Conservation (phyloP, 2,329 filamentous ascomycete genomes). For the Ophiocordyceps camponoti-rufipedis region DNA sequence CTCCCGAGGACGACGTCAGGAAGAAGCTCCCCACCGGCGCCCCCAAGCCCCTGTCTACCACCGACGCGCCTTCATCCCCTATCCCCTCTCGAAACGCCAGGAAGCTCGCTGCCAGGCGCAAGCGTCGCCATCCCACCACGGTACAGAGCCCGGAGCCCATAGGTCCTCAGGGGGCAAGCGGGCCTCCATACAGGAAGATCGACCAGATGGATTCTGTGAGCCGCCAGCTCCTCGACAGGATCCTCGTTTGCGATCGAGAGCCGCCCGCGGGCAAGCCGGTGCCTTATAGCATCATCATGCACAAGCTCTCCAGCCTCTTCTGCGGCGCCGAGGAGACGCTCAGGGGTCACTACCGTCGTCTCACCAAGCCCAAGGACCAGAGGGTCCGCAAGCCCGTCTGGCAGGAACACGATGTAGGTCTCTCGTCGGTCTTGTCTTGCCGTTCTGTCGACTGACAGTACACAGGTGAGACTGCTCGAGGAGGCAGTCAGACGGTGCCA, state of each 20-base stretch:
- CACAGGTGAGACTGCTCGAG: slow-evolving; percentile 25
- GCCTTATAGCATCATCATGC: slow-evolving; percentile 1
- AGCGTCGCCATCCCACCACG: no score
- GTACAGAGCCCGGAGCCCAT: no score
- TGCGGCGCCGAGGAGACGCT: slow-evolving; percentile 1
- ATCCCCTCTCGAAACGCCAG: no score
- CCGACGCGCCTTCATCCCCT: no score
- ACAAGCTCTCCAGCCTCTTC: neutral
- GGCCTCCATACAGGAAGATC: neutral
- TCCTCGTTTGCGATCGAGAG: neutral
- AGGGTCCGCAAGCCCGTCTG: slow-evolving; percentile 2
- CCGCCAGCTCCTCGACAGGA: neutral
- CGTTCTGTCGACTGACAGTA: neutral
- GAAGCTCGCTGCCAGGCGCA: no score
- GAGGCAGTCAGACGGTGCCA: slow-evolving; percentile 21
- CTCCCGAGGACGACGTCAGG: no score
- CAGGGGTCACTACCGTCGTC: neutral
- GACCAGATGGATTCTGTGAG: slow-evolving; percentile 1
- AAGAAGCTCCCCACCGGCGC: no score
- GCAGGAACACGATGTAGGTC: neutral
- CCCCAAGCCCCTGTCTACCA: no score
- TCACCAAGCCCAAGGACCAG: neutral
- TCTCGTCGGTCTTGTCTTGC: no score
- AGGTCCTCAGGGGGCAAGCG: no score
- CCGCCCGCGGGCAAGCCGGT: neutral